A percentile compares a stretch with the other conserved stretches of the same genome.
phyloP scores from a whole-genome alignment of 345 rosid species.

The Hibiscus mutabilis region DNA sequence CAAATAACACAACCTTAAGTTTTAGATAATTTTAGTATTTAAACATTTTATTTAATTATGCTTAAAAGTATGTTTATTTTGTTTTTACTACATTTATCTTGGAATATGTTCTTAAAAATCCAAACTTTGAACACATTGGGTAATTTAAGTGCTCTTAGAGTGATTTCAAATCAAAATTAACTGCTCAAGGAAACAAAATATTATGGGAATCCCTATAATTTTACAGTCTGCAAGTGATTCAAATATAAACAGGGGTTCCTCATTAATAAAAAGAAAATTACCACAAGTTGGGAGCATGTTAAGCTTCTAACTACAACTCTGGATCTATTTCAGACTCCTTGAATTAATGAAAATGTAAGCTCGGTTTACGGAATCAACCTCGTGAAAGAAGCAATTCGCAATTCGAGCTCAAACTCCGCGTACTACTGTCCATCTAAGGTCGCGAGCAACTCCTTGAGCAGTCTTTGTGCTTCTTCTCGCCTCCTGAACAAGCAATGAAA shows the following conservation, averaged over 20 bases:
- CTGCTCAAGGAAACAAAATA: too few species aligned
- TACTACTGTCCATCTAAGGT: constrained; percentile 51
- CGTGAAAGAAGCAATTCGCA: not conserved
- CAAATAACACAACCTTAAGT: too few species aligned
- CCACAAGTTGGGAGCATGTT: not conserved
- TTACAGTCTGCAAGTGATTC: too few species aligned
- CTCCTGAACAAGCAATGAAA: constrained; percentile 38
- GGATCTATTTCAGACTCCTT: not conserved
- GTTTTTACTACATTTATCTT: too few species aligned
- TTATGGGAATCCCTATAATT: too few species aligned
- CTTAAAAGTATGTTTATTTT: too few species aligned
- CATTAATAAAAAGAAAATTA: too few species aligned
- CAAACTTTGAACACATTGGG: not conserved
- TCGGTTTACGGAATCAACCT: not conserved
- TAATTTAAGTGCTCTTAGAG: too few species aligned
- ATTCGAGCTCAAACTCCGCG: not conserved
- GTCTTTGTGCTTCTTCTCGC: constrained; percentile 73
- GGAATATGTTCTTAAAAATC: not conserved
- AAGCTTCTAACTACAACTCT: not conserved
- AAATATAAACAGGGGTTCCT: too few species aligned
- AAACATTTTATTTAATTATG: too few species aligned
- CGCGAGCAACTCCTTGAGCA: constrained; percentile 62
- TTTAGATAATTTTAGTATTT: too few species aligned
- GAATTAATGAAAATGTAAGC: not conserved
- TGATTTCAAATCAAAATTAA: too few species aligned